Evolutionary conservation across 1,284 basidiomycete genomes (phyloP), one percentile per base, ranked within the genome.

Genomic region (Coniferiporia weirii): DNA sequence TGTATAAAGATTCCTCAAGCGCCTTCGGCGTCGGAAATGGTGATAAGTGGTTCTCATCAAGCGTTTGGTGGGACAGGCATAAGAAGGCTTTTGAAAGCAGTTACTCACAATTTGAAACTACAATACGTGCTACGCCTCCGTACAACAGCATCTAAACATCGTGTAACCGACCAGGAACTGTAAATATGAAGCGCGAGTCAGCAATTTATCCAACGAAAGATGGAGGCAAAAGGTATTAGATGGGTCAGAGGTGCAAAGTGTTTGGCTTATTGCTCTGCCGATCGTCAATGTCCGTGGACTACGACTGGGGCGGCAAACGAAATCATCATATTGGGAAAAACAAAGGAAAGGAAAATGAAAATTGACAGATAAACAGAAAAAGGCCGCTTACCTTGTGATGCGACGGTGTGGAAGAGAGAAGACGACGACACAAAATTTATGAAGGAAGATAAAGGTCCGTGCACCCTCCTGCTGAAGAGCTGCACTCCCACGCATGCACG

Each of bases 191-290:
- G 7, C 3, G 40, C 12, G n/a, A 8, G 7, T 43, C 40, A 43
- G 40, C n/a, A 43, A 43, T 43, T 43, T 27, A 5, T 12, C 40
- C 40, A 43, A 43, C 12, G 7, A 13, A 43, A 7, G n/a, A 43
- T 8, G 10, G 3, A 43, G 3, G 40, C 12, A 43, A 43, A 13
- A 13, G 10, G 40, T 12, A 43, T 13, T 12, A 36, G 43, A 34
- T 46, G 40, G 47, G 50, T 65, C 64, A 65, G 64, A 60, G 61
- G 52, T 65, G 63, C 64, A 65, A 64, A 44, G 61, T 60, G 63
- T 65, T 65, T 65, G 64, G 64, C 63, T 62, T 44, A 44, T 57
- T 61, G 61, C 61, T 52, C 57, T 64, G 64, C 64, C 64, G 59
- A 45, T 65, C 64, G 63, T 65, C 64, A 65, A 63, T 52, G 64